These are phyloP conservation scores for Fagus crenata DNA, from an alignment of 306 rosid species.

Conservation along the genomic window DNA sequence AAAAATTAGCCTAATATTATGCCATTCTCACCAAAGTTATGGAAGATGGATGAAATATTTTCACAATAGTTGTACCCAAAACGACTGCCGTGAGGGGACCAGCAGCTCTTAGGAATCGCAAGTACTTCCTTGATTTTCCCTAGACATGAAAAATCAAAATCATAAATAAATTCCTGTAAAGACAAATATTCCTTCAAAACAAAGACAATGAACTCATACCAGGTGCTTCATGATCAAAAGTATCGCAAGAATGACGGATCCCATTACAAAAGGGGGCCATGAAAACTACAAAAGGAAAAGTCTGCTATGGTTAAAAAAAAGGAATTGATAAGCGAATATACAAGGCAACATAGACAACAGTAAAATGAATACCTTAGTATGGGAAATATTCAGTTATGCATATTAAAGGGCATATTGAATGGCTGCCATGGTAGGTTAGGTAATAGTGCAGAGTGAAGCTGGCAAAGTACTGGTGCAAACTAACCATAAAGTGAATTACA, in stretches of 20 bases:
- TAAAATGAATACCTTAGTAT: constrained; percentile 13
- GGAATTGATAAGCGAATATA: constrained; percentile 29
- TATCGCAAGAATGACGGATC: constrained; percentile 70
- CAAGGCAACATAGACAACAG: constrained; percentile 3
- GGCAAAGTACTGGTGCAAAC: neutral
- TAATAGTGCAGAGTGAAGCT: neutral
- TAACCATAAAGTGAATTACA: neutral
- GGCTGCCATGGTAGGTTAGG: neutral
- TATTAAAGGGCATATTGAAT: neutral
- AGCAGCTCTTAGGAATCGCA: constrained; percentile 84
- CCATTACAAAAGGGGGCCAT: constrained; percentile 96
- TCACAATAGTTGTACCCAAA: constrained; percentile 62
- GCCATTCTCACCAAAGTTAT: constrained; percentile 75
- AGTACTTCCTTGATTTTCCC: constrained; percentile 87
- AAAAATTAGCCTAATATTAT: constrained; percentile 27
- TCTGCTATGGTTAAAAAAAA: constrained; percentile 25
- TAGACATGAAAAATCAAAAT: constrained; percentile 40
- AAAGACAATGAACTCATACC: constrained; percentile 52
- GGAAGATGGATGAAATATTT: constrained; percentile 71
- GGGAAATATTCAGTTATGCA: neutral
- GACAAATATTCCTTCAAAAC: constrained; percentile 24
- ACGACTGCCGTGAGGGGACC: constrained; percentile 96
- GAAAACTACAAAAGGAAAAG: constrained; percentile 70
- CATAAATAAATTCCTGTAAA: constrained; percentile 28
- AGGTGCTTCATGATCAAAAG: constrained; percentile 85